Conservation (phyloP, 345 rosid species). For the Corymbia maculata region DNA sequence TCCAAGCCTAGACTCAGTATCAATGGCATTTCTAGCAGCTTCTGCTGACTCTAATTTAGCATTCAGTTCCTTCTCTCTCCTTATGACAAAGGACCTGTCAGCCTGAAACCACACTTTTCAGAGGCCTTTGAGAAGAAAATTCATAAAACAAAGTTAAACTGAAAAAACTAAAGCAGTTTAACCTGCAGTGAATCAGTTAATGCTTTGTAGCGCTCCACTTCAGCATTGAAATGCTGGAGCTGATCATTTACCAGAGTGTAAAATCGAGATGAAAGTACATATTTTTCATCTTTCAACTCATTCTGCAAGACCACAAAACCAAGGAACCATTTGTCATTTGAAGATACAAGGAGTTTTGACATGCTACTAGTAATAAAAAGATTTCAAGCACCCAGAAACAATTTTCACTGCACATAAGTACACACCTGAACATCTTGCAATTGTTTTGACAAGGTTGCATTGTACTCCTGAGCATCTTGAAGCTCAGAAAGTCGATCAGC, state of each 20-base stretch:
- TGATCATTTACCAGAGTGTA: conserved; percentile 69
- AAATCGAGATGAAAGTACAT: conserved; percentile 53
- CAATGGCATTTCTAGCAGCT: conserved; percentile 42
- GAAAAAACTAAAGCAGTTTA: conserved; percentile 11
- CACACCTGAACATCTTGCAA: conserved; percentile 70
- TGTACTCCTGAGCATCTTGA: conserved; percentile 60
- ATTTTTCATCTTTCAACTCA: conserved; percentile 76
- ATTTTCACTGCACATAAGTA: neutral
- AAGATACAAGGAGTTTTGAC: neutral
- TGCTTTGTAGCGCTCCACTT: conserved; percentile 56
- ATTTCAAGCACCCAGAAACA: neutral
- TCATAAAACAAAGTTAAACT: conserved; percentile 6
- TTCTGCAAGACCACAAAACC: conserved; percentile 29
- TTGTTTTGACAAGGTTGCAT: conserved; percentile 54
- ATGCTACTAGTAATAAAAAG: neutral
- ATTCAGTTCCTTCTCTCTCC: conserved; percentile 80
- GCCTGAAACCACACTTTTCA: conserved; percentile 44
- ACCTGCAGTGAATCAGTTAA: conserved; percentile 71
- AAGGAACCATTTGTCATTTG: neutral
- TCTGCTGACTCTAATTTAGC: conserved; percentile 56
- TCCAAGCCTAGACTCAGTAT: conserved; percentile 47
- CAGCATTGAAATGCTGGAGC: conserved; percentile 70
- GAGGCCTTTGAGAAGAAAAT: neutral
- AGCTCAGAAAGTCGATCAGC: conserved; percentile 83
- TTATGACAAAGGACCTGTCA: conserved; percentile 54